Percentiles rank a stretch among this genome's conserved stretches.
Evolutionary conservation across 805 yeast genomes (phyloP).

Genomic region (Ogataea haglerorum): DNA sequence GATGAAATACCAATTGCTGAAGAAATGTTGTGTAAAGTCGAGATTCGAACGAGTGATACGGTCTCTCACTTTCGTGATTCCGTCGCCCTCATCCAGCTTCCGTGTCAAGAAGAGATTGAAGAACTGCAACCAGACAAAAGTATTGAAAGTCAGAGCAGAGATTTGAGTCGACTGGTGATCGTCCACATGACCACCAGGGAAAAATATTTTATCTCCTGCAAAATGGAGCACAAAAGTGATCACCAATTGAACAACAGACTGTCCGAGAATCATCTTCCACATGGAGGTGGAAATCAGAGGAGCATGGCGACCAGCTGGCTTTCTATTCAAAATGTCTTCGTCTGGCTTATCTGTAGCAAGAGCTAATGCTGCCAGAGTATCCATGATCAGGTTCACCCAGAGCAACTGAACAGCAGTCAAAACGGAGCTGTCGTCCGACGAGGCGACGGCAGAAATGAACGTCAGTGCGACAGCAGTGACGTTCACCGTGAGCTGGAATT

Average conservation of each 20-base stretch:
- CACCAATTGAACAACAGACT: conserved; percentile 70
- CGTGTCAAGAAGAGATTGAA: conserved; percentile 90
- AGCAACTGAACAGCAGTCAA: conserved; percentile 94
- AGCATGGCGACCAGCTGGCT: conserved; percentile 77
- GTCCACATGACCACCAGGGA: conserved; percentile 28
- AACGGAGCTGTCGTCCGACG: conserved; percentile 75
- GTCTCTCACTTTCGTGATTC: conserved; percentile 50
- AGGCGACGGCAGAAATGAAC: conserved; percentile 88
- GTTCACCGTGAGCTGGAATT: conserved; percentile 94
- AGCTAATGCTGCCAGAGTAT: conserved; percentile 95
- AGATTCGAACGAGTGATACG: conserved; percentile 63
- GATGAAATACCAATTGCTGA: conserved; percentile 79
- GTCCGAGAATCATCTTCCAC: conserved; percentile 98
- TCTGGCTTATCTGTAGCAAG: conserved; percentile 97
- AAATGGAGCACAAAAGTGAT: conserved; percentile 82
- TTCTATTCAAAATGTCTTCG: conserved; percentile 68
- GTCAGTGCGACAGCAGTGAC: conserved; percentile 94
- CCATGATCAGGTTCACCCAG: conserved; percentile 98
- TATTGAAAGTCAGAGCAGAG: conserved; percentile 84
- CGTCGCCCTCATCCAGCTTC: conserved; percentile 84
- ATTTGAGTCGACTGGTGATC: conserved; percentile 54
- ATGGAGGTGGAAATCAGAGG: conserved; percentile 85
- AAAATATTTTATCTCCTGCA: conserved; percentile 65
- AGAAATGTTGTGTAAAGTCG: conserved; percentile 79
- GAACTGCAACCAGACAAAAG: conserved; percentile 97